A percentile compares a stretch with the other conserved stretches of the same genome.
Evolutionary conservation across 169 alveolate genomes (phyloP).

Genomic region (Besnoitia besnoiti): DNA sequence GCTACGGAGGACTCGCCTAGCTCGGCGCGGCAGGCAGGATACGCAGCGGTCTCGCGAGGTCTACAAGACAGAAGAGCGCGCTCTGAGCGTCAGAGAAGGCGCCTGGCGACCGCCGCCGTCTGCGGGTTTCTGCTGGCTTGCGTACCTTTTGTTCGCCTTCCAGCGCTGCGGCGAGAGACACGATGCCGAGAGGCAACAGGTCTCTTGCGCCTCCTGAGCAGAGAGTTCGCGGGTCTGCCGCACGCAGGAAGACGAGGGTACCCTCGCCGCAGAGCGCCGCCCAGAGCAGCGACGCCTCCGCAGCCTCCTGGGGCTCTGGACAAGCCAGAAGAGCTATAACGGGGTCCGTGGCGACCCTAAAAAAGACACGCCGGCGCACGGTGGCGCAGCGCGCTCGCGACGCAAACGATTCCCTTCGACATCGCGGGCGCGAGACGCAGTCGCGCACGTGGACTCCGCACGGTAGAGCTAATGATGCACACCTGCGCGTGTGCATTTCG

Average conservation of each 20-base stretch:
- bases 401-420: too few relatives aligned
- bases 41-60: neutral
- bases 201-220: neutral
- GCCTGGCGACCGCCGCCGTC: too few relatives aligned
- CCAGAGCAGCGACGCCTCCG: neutral
- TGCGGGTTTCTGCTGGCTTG: neutral
- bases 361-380: neutral
- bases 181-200: neutral
- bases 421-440: too few relatives aligned
- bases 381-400: too few relatives aligned
- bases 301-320: neutral
- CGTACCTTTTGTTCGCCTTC: neutral
- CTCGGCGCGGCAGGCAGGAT: neutral
- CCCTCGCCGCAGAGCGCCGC: neutral
- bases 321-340: neutral
- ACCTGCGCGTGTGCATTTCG: too few relatives aligned
- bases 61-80: too few relatives aligned
- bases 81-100: too few relatives aligned
- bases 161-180: neutral
- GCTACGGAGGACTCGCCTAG: neutral
- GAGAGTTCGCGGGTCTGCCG: neutral
- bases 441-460: too few relatives aligned
- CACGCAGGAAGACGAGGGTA: neutral
- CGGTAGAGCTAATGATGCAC: too few relatives aligned
- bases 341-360: neutral